A percentile compares a stretch with the other conserved stretches of the same genome.
Evolutionary conservation across 2,329 filamentous ascomycete species (phyloP).

Genomic region (Fusarium anthophilum): DNA sequence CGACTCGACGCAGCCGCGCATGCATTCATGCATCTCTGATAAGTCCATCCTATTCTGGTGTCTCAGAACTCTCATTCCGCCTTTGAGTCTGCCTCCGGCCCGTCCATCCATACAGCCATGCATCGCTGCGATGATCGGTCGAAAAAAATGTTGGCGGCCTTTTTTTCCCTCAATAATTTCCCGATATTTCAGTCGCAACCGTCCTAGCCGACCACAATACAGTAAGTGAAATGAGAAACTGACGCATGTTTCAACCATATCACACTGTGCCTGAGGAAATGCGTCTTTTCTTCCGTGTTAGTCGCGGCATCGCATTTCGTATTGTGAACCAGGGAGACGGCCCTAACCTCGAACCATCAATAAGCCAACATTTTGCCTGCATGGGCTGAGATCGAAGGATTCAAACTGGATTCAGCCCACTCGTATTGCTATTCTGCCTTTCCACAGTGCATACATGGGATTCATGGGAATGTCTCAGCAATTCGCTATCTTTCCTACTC

Average conservation of each 20-base stretch:
- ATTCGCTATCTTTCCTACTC: not conserved
- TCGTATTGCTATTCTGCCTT: conserved; percentile 13
- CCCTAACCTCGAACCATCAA: conserved; percentile 6
- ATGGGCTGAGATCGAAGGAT: conserved; percentile 18
- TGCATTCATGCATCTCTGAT: conserved; percentile 14
- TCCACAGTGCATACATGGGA: conserved; percentile 1
- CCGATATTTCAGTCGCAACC: conserved; percentile 16
- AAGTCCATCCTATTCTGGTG: not conserved
- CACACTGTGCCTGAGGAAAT: conserved; percentile 35
- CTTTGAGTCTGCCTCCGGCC: conserved; percentile 34
- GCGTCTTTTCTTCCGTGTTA: conserved; percentile 16
- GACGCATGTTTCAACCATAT: not conserved
- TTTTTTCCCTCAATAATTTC: conserved; percentile 12
- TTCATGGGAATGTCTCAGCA: conserved; percentile 2
- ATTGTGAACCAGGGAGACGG: conserved; percentile 14
- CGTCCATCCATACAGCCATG: conserved; percentile 13
- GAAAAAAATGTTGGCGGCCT: conserved; percentile 13
- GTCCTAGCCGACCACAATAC: conserved; percentile 20
- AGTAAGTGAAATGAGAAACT: conserved; percentile 7
- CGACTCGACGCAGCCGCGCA: not conserved
- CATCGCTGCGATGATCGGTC: conserved; percentile 20
- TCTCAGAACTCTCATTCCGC: conserved; percentile 21
- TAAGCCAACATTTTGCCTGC: conserved; percentile 3
- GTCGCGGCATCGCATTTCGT: conserved; percentile 21
- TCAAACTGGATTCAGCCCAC: conserved; percentile 13